Base-by-base conservation (phyloP, 495 filamentous ascomycete genomes). In the Acidiella bohemica region DNA sequence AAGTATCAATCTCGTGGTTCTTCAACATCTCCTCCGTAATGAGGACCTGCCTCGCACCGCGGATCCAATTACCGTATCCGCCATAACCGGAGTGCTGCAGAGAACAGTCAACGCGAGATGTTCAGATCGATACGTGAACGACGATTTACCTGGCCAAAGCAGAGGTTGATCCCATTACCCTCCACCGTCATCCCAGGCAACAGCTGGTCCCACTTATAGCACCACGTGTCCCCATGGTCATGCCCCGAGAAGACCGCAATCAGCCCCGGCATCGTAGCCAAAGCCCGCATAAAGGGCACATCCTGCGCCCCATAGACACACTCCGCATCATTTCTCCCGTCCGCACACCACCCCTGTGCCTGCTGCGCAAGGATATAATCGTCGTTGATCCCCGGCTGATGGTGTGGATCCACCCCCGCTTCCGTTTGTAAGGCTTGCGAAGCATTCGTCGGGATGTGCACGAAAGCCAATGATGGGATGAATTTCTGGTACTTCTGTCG, bases 201-300 rank as follows among this genome's bases (percentile, higher is more conserved):
- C 1, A 16, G 20, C 3, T 3, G 19, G 25, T 46, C 36, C 65
- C 63, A 65, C 39, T 61, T 62, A 33, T 57, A 62, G 45, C 67
- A 83, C 79, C 78, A 84, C 18, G 71, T 70, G 51, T 81, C 66
- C 0, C 72, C 72, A 55, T 86, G 79, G 46, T 84, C 79, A 43
- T 84, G 80, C 0, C 79, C 80, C 7, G 67, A 72, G 47, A 80
- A 81, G 0, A 79, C 55, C 1, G 69, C 76, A 44, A 80, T 66
- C 29, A 84, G 35, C 0, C 76, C 75, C 2, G 63, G 58, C 0
- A 69, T 74, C 3, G 64, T 47, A 2, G 69, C 55, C 27, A 84
- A 50, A 0, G 76, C 75, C 28, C 67, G 44, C 76, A 84, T 80
- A 50, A 86, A 84, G 0, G 65, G 60, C 2, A 60, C 53, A 43